Evolutionary conservation across 768 basidiomycete genomes (phyloP).

Genomic region (Hemileccinum impolitum): DNA sequence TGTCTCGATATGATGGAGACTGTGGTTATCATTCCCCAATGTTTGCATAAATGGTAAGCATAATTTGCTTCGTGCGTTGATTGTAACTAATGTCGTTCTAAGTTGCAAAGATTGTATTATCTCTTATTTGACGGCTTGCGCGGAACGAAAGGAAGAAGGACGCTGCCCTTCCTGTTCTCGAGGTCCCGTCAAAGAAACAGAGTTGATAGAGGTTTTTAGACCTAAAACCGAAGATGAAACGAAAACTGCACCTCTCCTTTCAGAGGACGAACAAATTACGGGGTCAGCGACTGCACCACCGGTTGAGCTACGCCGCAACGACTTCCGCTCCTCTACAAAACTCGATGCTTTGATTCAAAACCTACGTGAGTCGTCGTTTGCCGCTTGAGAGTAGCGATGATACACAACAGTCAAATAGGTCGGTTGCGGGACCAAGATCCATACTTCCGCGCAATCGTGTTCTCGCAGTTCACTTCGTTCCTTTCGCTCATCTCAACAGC

Average conservation of each 20-base stretch:
- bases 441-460: slow-evolving; percentile 79
- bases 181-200: slow-evolving; percentile 64
- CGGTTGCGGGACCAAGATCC: slow-evolving; percentile 69
- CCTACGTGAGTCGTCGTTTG: slow-evolving; percentile 48
- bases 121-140: slow-evolving; percentile 63
- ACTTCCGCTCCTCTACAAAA: slow-evolving; percentile 90
- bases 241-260: neutral
- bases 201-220: slow-evolving; percentile 61
- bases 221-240: slow-evolving; percentile 14
- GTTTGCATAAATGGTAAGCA: slow-evolving; percentile 70
- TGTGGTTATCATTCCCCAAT: slow-evolving; percentile 67
- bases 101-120: slow-evolving; percentile 93
- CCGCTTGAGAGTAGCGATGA: neutral
- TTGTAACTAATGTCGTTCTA: slow-evolving; percentile 4
- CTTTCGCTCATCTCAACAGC: slow-evolving; percentile 75
- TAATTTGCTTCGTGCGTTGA: neutral
- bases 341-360: slow-evolving; percentile 76
- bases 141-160: slow-evolving; percentile 66
- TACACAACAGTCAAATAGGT: slow-evolving; percentile 35
- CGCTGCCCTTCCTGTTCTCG: slow-evolving; percentile 76
- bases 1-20: slow-evolving; percentile 76
- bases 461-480: slow-evolving; percentile 89
- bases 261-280: slow-evolving; percentile 14
- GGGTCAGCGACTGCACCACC: slow-evolving; percentile 33
- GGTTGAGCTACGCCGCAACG: slow-evolving; percentile 68